Base-by-base conservation (phyloP, 1,284 basidiomycete genomes). In the Sanguinoderma infundibulare region DNA sequence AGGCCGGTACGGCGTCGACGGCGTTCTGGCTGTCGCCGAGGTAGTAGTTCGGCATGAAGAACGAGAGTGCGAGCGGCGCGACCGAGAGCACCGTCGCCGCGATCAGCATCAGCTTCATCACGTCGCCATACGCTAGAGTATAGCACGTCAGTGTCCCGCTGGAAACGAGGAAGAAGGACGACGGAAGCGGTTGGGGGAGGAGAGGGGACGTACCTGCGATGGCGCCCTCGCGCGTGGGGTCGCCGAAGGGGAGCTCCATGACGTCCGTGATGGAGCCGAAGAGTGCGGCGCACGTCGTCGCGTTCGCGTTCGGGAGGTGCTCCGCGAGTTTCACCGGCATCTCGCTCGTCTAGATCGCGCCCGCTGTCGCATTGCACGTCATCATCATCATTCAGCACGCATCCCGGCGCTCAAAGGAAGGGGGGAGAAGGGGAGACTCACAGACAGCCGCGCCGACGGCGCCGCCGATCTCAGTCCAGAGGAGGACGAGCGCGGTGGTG, bases 381-480 rank as follows among this genome's bases (percentile, higher is more conserved):
- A n/a, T n/a, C 34, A 35, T 35, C 14, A 35, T 35, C 6, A 35
- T 10, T n/a, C n/a, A n/a, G n/a, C n/a, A n/a, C n/a, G n/a, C n/a
- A n/a, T n/a, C n/a, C n/a, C n/a, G n/a, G n/a, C n/a, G n/a, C n/a
- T n/a, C n/a, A n/a, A n/a, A n/a, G n/a, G n/a, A n/a, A n/a, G n/a
- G 14, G 35, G 15, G 15, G 28, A 47, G 39, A 8, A 34, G 42
- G 32, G 28, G 35, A 56, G n/a, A 74, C 81, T 44, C 42, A 76
- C 81, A 83, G 54, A 89, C 80, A 8, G 89, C 89, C 26, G 79
- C 83, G n/a, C 92, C 91, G 22, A 91, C 81, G 1, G 85, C 85
- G 22, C 87, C 87, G 51, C 92, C 92, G 62, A 93, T 87, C 73
- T 94, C 92, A 12, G 90, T 89, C 68, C 92, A 83, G 40, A 96